Evolutionary conservation across 306 rosid species (phyloP).

Genomic region (Luffa acutangula): DNA sequence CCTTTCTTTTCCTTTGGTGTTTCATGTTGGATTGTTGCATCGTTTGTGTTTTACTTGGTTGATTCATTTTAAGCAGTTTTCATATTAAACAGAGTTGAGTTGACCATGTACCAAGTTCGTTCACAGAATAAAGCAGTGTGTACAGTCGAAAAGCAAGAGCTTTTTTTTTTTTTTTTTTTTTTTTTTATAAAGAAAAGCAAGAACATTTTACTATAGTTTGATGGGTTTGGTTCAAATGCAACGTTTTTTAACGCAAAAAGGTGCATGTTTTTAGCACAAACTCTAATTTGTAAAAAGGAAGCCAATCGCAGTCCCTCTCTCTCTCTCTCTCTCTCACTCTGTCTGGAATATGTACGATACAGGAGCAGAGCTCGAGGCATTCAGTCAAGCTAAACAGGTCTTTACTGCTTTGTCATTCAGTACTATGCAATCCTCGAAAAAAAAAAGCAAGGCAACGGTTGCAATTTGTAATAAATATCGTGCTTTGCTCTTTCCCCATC

Average conservation of each 20-base stretch:
- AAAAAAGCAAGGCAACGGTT: neutral
- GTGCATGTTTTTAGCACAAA: neutral
- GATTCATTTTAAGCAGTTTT: neutral
- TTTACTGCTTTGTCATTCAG: neutral
- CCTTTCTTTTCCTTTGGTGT: neutral
- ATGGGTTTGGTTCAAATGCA: neutral
- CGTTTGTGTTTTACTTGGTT: neutral
- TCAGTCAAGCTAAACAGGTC: neutral
- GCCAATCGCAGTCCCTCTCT: neutral
- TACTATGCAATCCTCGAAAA: neutral
- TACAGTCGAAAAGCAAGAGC: neutral
- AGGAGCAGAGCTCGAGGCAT: constrained; percentile 1
- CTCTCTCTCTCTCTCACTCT: neutral
- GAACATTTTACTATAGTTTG: neutral
- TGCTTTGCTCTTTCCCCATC: constrained; percentile 1
- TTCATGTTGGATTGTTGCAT: neutral
- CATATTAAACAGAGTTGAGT: neutral
- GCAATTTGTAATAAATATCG: neutral
- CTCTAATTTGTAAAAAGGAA: neutral
- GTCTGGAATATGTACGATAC: neutral
- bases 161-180: no score
- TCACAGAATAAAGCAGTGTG: neutral
- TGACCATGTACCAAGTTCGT: neutral
- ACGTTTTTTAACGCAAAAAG: neutral
- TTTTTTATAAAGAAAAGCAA: no score